Conservation (phyloP, 331 rosid genomes). For the Arachis monticola region DNA sequence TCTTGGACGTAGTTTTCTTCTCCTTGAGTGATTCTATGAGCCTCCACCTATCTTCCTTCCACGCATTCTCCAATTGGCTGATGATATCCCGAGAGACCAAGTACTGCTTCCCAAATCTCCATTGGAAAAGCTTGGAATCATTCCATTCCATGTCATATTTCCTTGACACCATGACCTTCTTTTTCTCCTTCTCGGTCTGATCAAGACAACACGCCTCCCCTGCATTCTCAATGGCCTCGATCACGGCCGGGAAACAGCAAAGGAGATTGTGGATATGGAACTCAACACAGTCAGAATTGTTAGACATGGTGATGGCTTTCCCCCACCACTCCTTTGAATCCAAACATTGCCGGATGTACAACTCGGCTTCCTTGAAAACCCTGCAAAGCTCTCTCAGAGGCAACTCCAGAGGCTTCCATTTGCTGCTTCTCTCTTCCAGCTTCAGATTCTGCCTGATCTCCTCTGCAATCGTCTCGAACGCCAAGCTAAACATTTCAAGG, state of each 20-base stretch:
- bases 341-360: constrained; percentile 69
- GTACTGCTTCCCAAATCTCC: constrained; percentile 95
- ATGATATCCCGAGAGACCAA: constrained; percentile 71
- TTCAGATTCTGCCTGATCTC: constrained; percentile 76
- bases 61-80: constrained; percentile 58
- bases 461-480: constrained; percentile 76
- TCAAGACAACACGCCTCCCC: constrained; percentile 77
- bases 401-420: constrained; percentile 87
- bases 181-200: constrained; percentile 72
- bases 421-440: constrained; percentile 70
- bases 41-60: constrained; percentile 85
- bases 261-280: constrained; percentile 83
- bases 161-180: constrained; percentile 54
- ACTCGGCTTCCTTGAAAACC: constrained; percentile 82
- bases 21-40: constrained; percentile 66
- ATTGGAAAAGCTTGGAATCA: constrained; percentile 77
- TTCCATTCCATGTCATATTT: constrained; percentile 86
- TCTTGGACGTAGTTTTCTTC: constrained; percentile 52
- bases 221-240: constrained; percentile 79
- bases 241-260: constrained; percentile 71
- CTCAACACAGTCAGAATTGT: constrained; percentile 70
- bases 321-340: constrained; percentile 84
- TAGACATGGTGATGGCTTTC: constrained; percentile 64
- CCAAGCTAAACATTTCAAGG: constrained; percentile 62
- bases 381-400: constrained; percentile 75